These are phyloP conservation scores for Oemleria cerasiformis DNA, from an alignment of 306 rosid genomes.

Conservation along the genomic window DNA sequence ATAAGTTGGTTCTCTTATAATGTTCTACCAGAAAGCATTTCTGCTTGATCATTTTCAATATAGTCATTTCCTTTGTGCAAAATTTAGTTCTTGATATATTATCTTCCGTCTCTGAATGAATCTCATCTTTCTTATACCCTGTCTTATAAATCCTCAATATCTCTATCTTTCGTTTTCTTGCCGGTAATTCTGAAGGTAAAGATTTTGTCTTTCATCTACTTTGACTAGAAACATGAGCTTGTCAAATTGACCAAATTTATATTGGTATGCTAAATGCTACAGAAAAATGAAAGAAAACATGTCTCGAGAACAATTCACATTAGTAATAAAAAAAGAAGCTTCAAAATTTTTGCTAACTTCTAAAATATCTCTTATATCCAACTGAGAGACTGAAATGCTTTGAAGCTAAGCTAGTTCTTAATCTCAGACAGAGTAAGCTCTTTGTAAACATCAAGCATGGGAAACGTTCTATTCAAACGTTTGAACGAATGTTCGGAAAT, in stretches of 20 bases:
- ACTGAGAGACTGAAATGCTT: conserved; percentile 5
- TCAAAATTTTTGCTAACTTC: neutral
- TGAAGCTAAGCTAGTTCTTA: conserved; percentile 29
- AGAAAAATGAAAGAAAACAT: neutral
- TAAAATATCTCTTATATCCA: neutral
- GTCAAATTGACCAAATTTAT: neutral
- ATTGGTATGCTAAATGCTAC: neutral
- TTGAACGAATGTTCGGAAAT: conserved; percentile 52
- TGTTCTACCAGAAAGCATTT: conserved; percentile 8
- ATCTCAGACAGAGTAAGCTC: conserved; percentile 53
- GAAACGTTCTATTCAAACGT: conserved; percentile 61
- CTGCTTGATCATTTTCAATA: neutral
- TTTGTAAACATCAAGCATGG: conserved; percentile 60
- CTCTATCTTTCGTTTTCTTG: neutral
- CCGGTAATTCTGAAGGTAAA: neutral
- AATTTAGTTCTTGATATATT: neutral
- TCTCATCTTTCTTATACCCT: neutral
- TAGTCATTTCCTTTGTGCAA: neutral
- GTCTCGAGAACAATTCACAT: neutral
- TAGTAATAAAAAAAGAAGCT: neutral
- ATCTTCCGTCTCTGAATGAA: neutral
- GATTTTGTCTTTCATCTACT: neutral
- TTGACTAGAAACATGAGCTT: neutral
- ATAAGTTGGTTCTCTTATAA: conserved; percentile 23
- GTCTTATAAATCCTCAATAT: neutral